Base-by-base conservation (phyloP, 2,329 filamentous ascomycete species). In the Aspergillus ruber region DNA sequence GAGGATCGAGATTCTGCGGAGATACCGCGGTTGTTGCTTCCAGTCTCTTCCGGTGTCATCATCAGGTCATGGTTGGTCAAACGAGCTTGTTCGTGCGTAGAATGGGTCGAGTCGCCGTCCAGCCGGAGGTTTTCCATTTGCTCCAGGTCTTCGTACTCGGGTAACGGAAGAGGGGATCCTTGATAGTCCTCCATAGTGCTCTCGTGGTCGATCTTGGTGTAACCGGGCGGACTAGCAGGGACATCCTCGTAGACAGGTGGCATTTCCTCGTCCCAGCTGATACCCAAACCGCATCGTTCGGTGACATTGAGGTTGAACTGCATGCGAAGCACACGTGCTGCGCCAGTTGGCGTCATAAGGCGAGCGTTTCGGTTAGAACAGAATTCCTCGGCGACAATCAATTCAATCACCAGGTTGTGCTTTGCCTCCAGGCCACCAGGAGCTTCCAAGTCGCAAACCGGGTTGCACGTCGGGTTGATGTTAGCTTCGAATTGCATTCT, bases 261-360 rank as follows among this genome's bases (percentile, higher is more conserved):
- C 62, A 88, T 84, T 74, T 98, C 91, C 70, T 96, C 91, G 58
- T 97, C 91, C 91, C 93, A 98, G 57, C 86, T 88, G 59, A 98
- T 90, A 44, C 91, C 90, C 64, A 95, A 80, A 15, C 91, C 91
- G 17, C 81, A 81, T 50, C 88, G 81, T 71, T 95, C 86, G 3
- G 90, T 96, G 47, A 97, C 78, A 48, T 83, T 75, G 45, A 93
- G 77, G 59, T 81, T 82, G 74, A 96, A 97, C 66, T 95, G 88
- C 80, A 95, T 96, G 55, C 91, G 81, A 51, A 98, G 76, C 45
- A 97, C 91, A 54, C 91, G 82, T 0, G 91, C 93, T 2, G 90
- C 86, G 51, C 91, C 91, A 0, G 91, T 96, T 43, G 90, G 89
- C 0, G 88, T 90, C 42, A 88, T 80, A 44, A 89, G 75, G 65